Conservation (phyloP, 768 basidiomycete genomes). For the Xerocomus brunneocitrinus region DNA sequence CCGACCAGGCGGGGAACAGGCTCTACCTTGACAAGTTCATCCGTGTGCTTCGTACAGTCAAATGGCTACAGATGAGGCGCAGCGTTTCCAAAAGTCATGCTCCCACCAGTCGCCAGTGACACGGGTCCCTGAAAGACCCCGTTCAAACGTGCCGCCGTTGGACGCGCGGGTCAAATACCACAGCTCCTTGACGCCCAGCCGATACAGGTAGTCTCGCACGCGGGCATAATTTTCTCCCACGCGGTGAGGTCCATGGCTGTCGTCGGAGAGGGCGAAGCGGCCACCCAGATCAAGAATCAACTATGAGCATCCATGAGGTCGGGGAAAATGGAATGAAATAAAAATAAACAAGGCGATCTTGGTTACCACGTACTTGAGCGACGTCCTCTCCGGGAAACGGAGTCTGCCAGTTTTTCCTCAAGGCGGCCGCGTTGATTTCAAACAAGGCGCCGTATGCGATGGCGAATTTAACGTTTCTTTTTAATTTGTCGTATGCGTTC, state of each 20-base stretch:
- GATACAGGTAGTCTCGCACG: slow-evolving; percentile 59
- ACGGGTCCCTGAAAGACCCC: slow-evolving; percentile 38
- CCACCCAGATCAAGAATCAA: slow-evolving; percentile 66
- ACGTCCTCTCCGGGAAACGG: slow-evolving; percentile 83
- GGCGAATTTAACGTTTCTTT: slow-evolving; percentile 71
- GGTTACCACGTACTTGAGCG: slow-evolving; percentile 51
- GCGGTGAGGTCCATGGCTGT: slow-evolving; percentile 86
- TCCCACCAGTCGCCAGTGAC: slow-evolving; percentile 53
- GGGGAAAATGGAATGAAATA: neutral
- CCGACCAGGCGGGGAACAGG: slow-evolving; percentile 13
- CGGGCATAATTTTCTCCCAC: slow-evolving; percentile 84
- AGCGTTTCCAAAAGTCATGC: slow-evolving; percentile 52
- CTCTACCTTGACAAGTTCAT: slow-evolving; percentile 17
- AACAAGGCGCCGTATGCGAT: slow-evolving; percentile 85
- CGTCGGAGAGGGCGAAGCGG: slow-evolving; percentile 84
- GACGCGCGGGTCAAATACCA: slow-evolving; percentile 52
- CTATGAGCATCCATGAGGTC: slow-evolving; percentile 38
- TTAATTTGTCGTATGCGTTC: slow-evolving; percentile 57
- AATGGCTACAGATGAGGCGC: slow-evolving; percentile 10
- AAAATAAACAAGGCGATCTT: slow-evolving; percentile 10
- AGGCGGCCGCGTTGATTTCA: slow-evolving; percentile 89
- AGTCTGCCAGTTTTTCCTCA: slow-evolving; percentile 84
- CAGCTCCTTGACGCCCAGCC: slow-evolving; percentile 55
- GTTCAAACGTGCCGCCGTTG: slow-evolving; percentile 25
- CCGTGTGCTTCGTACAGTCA: slow-evolving; percentile 11